A percentile compares a stretch with the other conserved stretches of the same genome.
phyloP scores from a whole-genome alignment of 345 rosid species.

The Acer yangbiense region DNA sequence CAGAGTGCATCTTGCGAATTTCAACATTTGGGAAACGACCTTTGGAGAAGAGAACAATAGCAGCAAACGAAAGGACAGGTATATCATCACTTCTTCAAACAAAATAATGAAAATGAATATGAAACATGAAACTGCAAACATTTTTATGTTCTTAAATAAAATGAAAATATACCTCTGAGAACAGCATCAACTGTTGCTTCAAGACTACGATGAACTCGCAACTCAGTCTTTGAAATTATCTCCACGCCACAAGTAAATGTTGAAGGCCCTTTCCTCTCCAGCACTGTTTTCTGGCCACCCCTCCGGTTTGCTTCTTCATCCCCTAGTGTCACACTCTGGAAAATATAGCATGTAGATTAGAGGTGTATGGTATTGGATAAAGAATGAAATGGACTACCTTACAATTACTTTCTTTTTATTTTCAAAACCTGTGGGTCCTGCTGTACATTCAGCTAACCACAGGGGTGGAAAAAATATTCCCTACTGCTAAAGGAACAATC shows the following conservation, averaged over 20 bases:
- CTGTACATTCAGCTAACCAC: background rate
- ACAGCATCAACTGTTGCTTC: slow-evolving; percentile 90
- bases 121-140: slow-evolving; percentile 5
- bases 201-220: slow-evolving; percentile 85
- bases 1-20: slow-evolving; percentile 57
- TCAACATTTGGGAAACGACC: slow-evolving; percentile 67
- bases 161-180: slow-evolving; percentile 57
- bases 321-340: slow-evolving; percentile 85
- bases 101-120: background rate
- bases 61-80: slow-evolving; percentile 4
- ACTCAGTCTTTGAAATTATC: slow-evolving; percentile 76
- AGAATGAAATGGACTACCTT: background rate
- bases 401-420: background rate
- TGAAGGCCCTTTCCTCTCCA: slow-evolving; percentile 88
- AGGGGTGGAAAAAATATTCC: background rate
- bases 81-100: background rate
- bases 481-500: background rate
- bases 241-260: slow-evolving; percentile 81
- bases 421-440: background rate
- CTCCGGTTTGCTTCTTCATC: slow-evolving; percentile 87
- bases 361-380: background rate
- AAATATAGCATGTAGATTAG: slow-evolving; percentile 4
- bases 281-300: slow-evolving; percentile 85
- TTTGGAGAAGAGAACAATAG: slow-evolving; percentile 35
- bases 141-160: background rate